Base-by-base conservation (phyloP, 2,329 filamentous ascomycete species). In the Pseudogymnoascus destructans region DNA sequence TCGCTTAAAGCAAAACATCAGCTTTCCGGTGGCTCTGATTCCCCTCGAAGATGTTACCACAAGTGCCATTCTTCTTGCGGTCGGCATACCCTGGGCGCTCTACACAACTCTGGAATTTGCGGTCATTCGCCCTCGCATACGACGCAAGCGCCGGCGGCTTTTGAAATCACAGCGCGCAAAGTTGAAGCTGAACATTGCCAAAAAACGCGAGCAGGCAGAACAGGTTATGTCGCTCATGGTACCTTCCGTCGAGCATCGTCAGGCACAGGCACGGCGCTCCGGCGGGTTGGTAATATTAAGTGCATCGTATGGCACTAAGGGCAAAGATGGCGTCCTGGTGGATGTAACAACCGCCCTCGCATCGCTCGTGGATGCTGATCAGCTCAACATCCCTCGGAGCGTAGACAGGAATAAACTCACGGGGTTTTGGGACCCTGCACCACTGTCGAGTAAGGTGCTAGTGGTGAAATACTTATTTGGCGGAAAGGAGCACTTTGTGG, bases 281-380 rank as follows among this genome's bases (percentile, higher is more conserved):
- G 67, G 67, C 11, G 73, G 73, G 2, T 61, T 75, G 46, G 67
- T 74, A 10, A 70, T 75, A 17, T 64, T 66, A 35, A 69, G 68
- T 59, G 73, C 73, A 1, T 69, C 72, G 60, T 75, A 74, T 62
- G 73, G 71, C 7, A 58, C 59, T 7, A 64, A 64, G 27, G 58
- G 56, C 10, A 64, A 62, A 11, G 62, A 60, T 15, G 62, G 58
- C 19, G 21, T n/a, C 7, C 65, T 68, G 25, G 60, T 68, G 2
- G 71, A 74, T 64, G 73, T 74, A 27, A 74, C 72, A 2, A 69
- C 73, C 30, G 70, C 73, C 4, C 68, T 74, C n/a, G 73, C 73
- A 58, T 71, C 71, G n/a, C 64, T 73, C 57, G 73, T 75, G 10
- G 71, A 74, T 49, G 68, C 68, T 32, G 66, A 70, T 19, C 73